Evolutionary conservation across 148 eudicot genomes (phyloP).

Genomic region (Polygonum aviculare): DNA sequence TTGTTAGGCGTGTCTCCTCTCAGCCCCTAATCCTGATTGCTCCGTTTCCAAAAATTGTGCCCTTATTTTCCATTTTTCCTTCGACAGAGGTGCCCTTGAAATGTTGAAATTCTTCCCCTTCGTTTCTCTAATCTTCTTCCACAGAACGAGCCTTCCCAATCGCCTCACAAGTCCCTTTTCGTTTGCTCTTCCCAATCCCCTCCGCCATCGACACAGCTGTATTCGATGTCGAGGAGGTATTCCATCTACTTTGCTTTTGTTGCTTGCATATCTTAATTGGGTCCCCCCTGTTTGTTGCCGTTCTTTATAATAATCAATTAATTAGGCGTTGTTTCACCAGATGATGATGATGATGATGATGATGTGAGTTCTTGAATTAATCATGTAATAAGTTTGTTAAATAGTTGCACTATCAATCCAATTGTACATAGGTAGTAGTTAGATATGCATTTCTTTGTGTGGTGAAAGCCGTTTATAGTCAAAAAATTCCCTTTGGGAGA

Average conservation of each 20-base stretch:
- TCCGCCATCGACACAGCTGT: not conserved
- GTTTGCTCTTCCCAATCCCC: slow-evolving; percentile 6
- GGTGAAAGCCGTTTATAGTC: not conserved
- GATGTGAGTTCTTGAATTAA: not conserved
- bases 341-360: too few relatives aligned
- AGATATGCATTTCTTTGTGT: not conserved
- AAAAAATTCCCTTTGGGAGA: too few relatives aligned
- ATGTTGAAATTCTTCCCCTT: not conserved
- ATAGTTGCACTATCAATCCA: not conserved
- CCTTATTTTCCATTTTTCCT: not conserved
- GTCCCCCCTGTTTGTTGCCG: not conserved
- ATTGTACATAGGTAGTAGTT: not conserved
- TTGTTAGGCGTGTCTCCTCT: not conserved
- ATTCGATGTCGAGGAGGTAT: slow-evolving; percentile 7
- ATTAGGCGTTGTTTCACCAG: not conserved
- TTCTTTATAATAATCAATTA: not conserved
- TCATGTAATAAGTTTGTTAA: not conserved
- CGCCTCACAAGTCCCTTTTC: slow-evolving; percentile 10
- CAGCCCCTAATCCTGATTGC: not conserved
- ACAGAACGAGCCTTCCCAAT: slow-evolving; percentile 6
- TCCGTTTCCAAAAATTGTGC: not conserved
- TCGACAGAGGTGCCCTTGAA: slow-evolving; percentile 4
- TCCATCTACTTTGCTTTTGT: not conserved
- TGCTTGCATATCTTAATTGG: not conserved
- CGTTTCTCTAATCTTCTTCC: not conserved